Base-by-base conservation (phyloP, 805 yeast genomes). In the Candida silvicultrix region DNA sequence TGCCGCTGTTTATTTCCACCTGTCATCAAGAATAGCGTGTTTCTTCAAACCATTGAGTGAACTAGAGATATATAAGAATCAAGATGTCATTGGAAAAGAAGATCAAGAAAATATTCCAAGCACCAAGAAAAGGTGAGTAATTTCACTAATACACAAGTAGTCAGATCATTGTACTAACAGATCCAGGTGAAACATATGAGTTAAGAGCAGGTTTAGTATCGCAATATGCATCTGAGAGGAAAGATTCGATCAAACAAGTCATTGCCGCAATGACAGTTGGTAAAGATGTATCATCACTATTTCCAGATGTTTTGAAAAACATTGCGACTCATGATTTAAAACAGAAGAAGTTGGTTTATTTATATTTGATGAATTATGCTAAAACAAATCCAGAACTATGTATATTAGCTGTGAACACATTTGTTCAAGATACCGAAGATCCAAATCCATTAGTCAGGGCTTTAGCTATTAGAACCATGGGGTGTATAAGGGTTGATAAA, bases 191-290 rank as follows among this genome's bases (percentile, higher is more conserved):
- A 66, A 81, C 96, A n/a, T 87, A 78, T 57, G 99, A 94, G 67
- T 77, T 94, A 57, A 80, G 90, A 55, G 80, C 80, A 31, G 98
- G 97, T 1, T 74, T 94, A 45, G 97, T 90, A 5, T 89, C 97
- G 9, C 97, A 89, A 67, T 94, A 88, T 66, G 95, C 97, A 22
- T 83, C 80, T 53, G 98, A 95, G 60, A 77, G 97, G 49, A 94
- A 94, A 63, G 99, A 94, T 64, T 95, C 99, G 16, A 94, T 94
- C 55, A 96, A 92, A 67, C 78, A 96, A 49, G 96, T 95, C 19
- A 94, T 94, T 60, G 95, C 94, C 47, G 98, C 97, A 49, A 94
- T 94, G 99, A 94, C 99, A 0, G 79, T 89, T 28, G 98, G 98
- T 11, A 94, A 94, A 62, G 99, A 94, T 64, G 98, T 94, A 21